These are phyloP conservation scores for Mortierella sp. DNA, from an alignment of 371 early-diverging fungal genomes.

Conservation along the genomic window DNA sequence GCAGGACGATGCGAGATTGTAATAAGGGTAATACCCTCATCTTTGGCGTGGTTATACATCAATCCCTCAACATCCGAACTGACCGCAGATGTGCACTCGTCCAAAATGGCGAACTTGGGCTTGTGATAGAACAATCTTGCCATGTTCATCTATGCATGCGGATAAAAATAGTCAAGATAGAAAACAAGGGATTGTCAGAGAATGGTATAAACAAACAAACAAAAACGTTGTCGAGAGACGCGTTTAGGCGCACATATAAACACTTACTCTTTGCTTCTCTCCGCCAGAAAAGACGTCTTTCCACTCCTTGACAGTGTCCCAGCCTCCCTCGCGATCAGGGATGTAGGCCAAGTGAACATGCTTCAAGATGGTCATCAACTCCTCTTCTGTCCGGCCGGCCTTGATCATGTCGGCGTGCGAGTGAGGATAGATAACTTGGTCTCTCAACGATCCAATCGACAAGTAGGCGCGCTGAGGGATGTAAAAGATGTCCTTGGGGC, in stretches of 20 bases:
- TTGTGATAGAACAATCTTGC: constrained; percentile 87
- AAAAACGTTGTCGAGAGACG: neutral
- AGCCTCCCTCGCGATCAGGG: constrained; percentile 90
- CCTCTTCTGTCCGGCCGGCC: constrained; percentile 82
- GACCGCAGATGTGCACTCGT: constrained; percentile 90
- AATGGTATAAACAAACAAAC: neutral
- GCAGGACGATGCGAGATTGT: constrained; percentile 94
- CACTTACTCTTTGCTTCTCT: constrained; percentile 88
- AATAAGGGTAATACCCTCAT: constrained; percentile 84
- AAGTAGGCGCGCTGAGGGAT: constrained; percentile 94
- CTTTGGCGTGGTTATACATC: constrained; percentile 92
- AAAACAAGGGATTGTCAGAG: neutral
- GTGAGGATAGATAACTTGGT: constrained; percentile 94
- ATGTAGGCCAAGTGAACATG: constrained; percentile 82
- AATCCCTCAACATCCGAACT: constrained; percentile 90
- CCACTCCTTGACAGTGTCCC: constrained; percentile 92
- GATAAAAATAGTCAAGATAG: neutral
- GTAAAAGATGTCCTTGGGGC: constrained; percentile 81
- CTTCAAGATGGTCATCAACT: constrained; percentile 78
- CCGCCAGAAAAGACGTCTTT: constrained; percentile 93
- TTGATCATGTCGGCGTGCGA: constrained; percentile 81
- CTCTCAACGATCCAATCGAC: constrained; percentile 86
- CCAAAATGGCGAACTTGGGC: constrained; percentile 84
- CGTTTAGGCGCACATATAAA: neutral
- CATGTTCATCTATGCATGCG: constrained; percentile 68